Base-by-base conservation (phyloP, 306 rosid genomes). In the Acacia crassicarpa region DNA sequence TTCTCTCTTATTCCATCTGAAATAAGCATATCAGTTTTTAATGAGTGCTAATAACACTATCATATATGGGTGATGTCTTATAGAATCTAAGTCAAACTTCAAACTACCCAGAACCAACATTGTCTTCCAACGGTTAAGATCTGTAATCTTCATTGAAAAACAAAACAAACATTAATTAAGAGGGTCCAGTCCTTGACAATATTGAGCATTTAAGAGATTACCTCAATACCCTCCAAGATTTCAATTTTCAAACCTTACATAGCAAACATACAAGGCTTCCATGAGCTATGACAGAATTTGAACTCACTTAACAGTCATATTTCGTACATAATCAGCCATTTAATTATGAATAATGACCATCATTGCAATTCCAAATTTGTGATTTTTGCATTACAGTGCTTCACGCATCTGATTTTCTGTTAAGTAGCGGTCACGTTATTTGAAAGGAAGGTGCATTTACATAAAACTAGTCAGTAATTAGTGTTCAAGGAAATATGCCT, bases 191-290 rank as follows among this genome's bases (percentile, higher is more conserved):
- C 48, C 48, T 44, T 44, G 48, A 44, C 48, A 44, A 10, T 44
- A 10, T 44, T 44, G 38, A 35, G 38, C 38, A 35, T 35, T 35
- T 35, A 35, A 44, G 48, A 9, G 48, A 44, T 2, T 9, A 9
- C 14, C 14, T 12, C 48, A 44, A 44, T 44, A 44, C 48, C 13
- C 3, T 44, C 48, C 48, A 44, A 15, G 23, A 63, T 54, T 78
- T 72, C 83, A 83, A 44, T 27, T 32, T 51, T 33, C 49, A 68
- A 13, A 32, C 67, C 61, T 79, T 40, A 53, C 66, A 71, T 62
- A 78, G 76, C 46, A 44, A 6, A 35, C 38, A 43, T 49, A 72
- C 78, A 23, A 72, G 35, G 58, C 38, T 35, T 35, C 38, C 63
- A 72, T 40, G 67, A 72, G 69, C 61, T 35, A 49, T 32, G 33